Conservation (phyloP, 2,329 filamentous ascomycete species). For the Xylaria sp. region DNA sequence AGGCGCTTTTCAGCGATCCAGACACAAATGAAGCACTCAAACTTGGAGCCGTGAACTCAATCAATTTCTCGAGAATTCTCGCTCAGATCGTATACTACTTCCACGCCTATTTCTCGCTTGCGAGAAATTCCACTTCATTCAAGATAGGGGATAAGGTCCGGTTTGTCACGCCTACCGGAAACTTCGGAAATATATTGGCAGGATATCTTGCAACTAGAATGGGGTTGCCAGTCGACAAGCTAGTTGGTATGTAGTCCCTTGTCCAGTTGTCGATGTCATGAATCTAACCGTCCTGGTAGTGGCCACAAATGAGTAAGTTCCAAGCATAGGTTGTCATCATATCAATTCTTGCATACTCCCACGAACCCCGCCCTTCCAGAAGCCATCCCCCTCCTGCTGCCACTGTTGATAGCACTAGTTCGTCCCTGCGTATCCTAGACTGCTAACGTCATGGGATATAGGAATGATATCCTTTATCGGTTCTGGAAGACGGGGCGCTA, state of each 20-base stretch:
- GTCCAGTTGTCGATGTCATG: neutral
- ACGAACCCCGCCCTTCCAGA: no score
- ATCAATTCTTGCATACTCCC: neutral
- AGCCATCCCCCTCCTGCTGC: neutral
- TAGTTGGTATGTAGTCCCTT: constrained; percentile 56
- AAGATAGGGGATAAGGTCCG: constrained; percentile 72
- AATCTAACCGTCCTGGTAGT: constrained; percentile 49
- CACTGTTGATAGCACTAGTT: no score
- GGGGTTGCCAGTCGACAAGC: constrained; percentile 85
- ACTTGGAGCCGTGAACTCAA: constrained; percentile 92
- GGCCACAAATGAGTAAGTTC: constrained; percentile 76
- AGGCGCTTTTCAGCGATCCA: constrained; percentile 85
- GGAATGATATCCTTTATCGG: constrained; percentile 91
- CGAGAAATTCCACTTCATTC: constrained; percentile 63
- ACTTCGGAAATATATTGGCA: constrained; percentile 90
- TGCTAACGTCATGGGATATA: constrained; percentile 4
- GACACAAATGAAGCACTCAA: constrained; percentile 82
- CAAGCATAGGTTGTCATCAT: neutral
- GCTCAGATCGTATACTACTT: constrained; percentile 99
- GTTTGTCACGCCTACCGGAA: constrained; percentile 91
- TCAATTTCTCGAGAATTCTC: constrained; percentile 94
- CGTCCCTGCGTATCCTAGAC: no score
- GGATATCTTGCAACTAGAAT: constrained; percentile 92
- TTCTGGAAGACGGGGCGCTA: constrained; percentile 93
- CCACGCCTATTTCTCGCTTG: constrained; percentile 86